Conservation (phyloP, 441 rosid species). For the Pelargonium cotyledonis region DNA sequence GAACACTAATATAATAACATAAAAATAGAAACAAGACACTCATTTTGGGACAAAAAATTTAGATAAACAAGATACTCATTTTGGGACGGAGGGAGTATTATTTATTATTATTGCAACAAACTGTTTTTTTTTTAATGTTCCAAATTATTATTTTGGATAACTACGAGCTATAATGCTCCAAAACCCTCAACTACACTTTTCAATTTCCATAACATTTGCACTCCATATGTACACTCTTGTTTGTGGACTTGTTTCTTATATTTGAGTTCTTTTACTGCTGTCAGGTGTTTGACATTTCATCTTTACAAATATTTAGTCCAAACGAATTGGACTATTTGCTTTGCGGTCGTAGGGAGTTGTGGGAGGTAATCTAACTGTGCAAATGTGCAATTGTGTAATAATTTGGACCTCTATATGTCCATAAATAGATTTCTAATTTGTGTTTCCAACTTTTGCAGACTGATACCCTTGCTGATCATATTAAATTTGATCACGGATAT, state of each 20-base stretch:
- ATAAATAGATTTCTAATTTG: slow-evolving; percentile 4
- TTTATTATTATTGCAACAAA: background rate
- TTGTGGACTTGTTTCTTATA: background rate
- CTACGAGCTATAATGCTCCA: too few relatives aligned
- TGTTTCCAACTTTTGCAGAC: slow-evolving; percentile 38
- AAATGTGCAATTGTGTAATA: background rate
- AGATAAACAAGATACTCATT: too few relatives aligned
- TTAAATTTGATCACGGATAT: slow-evolving; percentile 99
- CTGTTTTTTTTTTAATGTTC: background rate
- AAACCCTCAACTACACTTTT: too few relatives aligned
- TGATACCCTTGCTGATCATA: slow-evolving; percentile 84
- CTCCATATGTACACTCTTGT: too few relatives aligned
- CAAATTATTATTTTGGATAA: too few relatives aligned
- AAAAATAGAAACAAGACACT: too few relatives aligned
- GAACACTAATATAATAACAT: too few relatives aligned
- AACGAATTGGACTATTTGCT: slow-evolving; percentile 86
- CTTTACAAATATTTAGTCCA: slow-evolving; percentile 94
- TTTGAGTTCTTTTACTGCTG: slow-evolving; percentile 13
- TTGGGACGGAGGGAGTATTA: too few relatives aligned
- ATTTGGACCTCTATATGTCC: background rate
- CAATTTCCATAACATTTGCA: too few relatives aligned
- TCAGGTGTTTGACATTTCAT: slow-evolving; percentile 90
- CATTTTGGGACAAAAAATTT: too few relatives aligned
- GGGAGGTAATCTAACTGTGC: slow-evolving; percentile 63
- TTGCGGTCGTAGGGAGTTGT: slow-evolving; percentile 96